Conservation (phyloP, 1,139 yeast species). For the Suhomyces bolitotheri region DNA sequence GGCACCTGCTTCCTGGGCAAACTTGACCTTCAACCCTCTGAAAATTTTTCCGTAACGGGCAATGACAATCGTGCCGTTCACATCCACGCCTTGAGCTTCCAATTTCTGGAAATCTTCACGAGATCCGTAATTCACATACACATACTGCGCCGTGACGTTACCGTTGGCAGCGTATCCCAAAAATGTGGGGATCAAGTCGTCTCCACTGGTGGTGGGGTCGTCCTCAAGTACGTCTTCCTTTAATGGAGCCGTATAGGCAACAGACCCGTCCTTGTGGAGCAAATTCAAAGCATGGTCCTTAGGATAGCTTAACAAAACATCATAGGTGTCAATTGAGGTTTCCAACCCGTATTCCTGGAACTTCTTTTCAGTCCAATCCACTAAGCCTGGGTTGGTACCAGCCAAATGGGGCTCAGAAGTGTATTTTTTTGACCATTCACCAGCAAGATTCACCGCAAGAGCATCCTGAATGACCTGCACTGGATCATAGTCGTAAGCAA, state of each 20-base stretch:
- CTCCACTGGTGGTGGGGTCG: slow-evolving; percentile 62
- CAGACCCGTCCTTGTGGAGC: slow-evolving; percentile 26
- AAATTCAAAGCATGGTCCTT: slow-evolving; percentile 48
- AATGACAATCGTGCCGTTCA: slow-evolving; percentile 45
- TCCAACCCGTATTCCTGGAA: slow-evolving; percentile 48
- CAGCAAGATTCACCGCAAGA: slow-evolving; percentile 30
- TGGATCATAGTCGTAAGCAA: slow-evolving; percentile 9
- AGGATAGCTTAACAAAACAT: slow-evolving; percentile 56
- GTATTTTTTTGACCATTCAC: slow-evolving; percentile 35
- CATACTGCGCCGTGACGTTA: slow-evolving; percentile 46
- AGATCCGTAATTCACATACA: slow-evolving; percentile 46
- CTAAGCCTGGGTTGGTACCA: slow-evolving; percentile 41
- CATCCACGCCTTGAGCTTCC: slow-evolving; percentile 34
- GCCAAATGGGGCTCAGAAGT: slow-evolving; percentile 39
- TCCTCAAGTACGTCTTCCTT: slow-evolving; percentile 70
- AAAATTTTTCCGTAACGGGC: slow-evolving; percentile 44
- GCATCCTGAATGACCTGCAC: slow-evolving; percentile 16
- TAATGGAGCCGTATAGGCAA: slow-evolving; percentile 61
- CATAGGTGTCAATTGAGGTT: slow-evolving; percentile 57
- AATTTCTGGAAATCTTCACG: slow-evolving; percentile 38
- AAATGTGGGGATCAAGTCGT: slow-evolving; percentile 47
- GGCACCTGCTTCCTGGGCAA: slow-evolving; percentile 51
- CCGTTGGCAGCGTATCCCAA: slow-evolving; percentile 51
- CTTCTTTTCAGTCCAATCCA: slow-evolving; percentile 40
- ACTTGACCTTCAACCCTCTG: slow-evolving; percentile 49